A percentile compares a stretch with the other conserved stretches of the same genome.
Evolutionary conservation across 805 yeast genomes (phyloP).

Genomic region (Saccharomycopsis amapae): DNA sequence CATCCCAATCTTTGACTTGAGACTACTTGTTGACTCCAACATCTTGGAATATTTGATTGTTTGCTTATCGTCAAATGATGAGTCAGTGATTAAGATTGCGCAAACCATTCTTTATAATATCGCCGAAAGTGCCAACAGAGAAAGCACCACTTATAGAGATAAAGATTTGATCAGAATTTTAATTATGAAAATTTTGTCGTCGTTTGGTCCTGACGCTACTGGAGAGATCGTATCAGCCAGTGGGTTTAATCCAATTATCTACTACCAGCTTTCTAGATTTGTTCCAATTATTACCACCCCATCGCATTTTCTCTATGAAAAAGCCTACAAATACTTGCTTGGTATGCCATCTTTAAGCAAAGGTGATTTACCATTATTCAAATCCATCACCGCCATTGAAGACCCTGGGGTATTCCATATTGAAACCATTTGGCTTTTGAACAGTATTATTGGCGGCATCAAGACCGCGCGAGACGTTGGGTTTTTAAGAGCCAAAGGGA

Average conservation of each 20-base stretch:
- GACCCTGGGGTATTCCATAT: slow-evolving; percentile 46
- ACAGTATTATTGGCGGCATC: slow-evolving; percentile 40
- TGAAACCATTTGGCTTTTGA: slow-evolving; percentile 62
- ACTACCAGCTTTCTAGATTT: slow-evolving; percentile 48
- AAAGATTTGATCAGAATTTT: slow-evolving; percentile 47
- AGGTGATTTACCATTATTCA: slow-evolving; percentile 40
- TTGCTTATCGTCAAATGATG: slow-evolving; percentile 35
- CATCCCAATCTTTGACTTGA: slow-evolving; percentile 38
- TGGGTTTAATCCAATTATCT: slow-evolving; percentile 41
- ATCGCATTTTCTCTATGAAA: slow-evolving; percentile 66
- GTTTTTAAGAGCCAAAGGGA: slow-evolving; percentile 43
- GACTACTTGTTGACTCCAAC: slow-evolving; percentile 48
- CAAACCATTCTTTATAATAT: slow-evolving; percentile 39
- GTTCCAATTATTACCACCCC: slow-evolving; percentile 59
- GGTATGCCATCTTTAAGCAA: slow-evolving; percentile 33
- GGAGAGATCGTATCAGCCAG: slow-evolving; percentile 7
- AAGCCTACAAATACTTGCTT: slow-evolving; percentile 57
- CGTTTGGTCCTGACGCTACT: slow-evolving; percentile 24
- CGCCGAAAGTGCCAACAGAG: slow-evolving; percentile 35
- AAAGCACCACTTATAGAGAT: slow-evolving; percentile 44
- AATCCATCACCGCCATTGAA: slow-evolving; percentile 29
- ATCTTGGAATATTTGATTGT: slow-evolving; percentile 45
- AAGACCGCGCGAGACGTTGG: slow-evolving; percentile 45
- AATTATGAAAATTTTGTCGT: slow-evolving; percentile 35
- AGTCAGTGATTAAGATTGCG: slow-evolving; percentile 31